These are phyloP conservation scores for Xylariaceae sp. DNA, from an alignment of 2,329 filamentous ascomycete genomes.

Conservation along the genomic window DNA sequence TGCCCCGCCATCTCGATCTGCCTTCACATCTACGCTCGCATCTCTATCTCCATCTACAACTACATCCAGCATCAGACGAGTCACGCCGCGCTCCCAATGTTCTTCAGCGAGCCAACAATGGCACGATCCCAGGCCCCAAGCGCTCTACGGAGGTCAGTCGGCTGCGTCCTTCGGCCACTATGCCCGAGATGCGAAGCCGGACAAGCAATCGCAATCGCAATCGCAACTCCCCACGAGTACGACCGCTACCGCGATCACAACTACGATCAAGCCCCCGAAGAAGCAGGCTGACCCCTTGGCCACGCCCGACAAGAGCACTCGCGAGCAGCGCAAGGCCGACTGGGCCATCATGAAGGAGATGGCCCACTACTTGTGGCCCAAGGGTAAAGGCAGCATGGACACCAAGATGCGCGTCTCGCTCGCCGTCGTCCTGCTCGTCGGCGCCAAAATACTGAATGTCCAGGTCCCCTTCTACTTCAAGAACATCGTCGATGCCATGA, in stretches of 20 bases:
- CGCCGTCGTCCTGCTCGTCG: slow-evolving; percentile 78
- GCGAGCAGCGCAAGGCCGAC: slow-evolving; percentile 92
- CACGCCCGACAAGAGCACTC: slow-evolving; percentile 62
- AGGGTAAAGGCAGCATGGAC: slow-evolving; percentile 66
- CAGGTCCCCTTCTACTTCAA: slow-evolving; percentile 99
- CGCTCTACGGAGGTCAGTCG: slow-evolving; percentile 7
- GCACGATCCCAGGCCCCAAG: slow-evolving; percentile 1
- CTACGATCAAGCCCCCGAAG: slow-evolving; percentile 10
- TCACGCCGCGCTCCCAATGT: slow-evolving; percentile 19
- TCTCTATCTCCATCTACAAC: too few species aligned
- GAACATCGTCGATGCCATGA: slow-evolving; percentile 95
- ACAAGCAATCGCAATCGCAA: slow-evolving; percentile 4
- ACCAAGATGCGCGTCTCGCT: slow-evolving; percentile 82
- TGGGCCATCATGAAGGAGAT: slow-evolving; percentile 99
- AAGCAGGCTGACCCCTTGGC: slow-evolving; percentile 53
- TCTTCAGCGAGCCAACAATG: slow-evolving; percentile 13
- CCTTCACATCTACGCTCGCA: too few species aligned
- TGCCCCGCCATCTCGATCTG: too few species aligned
- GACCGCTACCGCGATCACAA: too few species aligned
- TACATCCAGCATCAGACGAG: too few species aligned
- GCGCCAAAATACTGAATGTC: slow-evolving; percentile 93
- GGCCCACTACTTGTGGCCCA: slow-evolving; percentile 94
- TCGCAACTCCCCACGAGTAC: too few species aligned
- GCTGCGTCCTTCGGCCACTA: slow-evolving; percentile 18
- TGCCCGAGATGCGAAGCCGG: slow-evolving; percentile 12